phyloP scores from a whole-genome alignment of 495 filamentous ascomycete genomes.

The Neohortaea acidophila region DNA sequence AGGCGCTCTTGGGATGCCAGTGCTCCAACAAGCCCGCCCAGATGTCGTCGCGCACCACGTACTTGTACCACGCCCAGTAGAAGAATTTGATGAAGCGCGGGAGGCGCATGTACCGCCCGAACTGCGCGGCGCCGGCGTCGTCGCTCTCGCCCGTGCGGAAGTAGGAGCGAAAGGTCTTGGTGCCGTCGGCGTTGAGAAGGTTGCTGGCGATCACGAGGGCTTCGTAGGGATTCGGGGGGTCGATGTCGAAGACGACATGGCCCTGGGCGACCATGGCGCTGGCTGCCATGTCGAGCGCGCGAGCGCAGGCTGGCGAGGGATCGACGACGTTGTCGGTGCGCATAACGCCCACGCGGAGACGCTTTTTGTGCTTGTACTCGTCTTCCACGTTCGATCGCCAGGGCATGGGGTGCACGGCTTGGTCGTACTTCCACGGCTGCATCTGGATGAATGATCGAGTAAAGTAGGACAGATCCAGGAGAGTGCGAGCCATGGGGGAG shows the following conservation, averaged over 20 bases:
- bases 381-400: conserved; percentile 52
- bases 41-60: conserved; percentile 55
- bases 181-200: conserved; percentile 77
- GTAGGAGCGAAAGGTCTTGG: conserved; percentile 63
- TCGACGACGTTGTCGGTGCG: conserved; percentile 71
- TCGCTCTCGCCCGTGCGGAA: conserved; percentile 63
- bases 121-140: conserved; percentile 62
- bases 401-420: conserved; percentile 65
- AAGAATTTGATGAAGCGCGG: conserved; percentile 62
- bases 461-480: conserved; percentile 77
- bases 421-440: conserved; percentile 87
- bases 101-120: conserved; percentile 57
- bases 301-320: conserved; percentile 67
- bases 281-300: conserved; percentile 58
- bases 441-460: conserved; percentile 61
- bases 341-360: conserved; percentile 62
- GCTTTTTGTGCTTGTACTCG: conserved; percentile 43
- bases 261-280: conserved; percentile 52
- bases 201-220: conserved; percentile 67
- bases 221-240: conserved; percentile 52
- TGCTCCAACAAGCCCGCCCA: conserved; percentile 63
- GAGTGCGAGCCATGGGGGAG: conserved; percentile 81
- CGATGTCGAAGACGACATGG: conserved; percentile 62
- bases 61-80: conserved; percentile 81
- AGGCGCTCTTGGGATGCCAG: conserved; percentile 54